Evolutionary conservation across 139 green algal genomes (phyloP), one percentile per base, ranked within the genome.

Genomic region (Chlorella sp.): DNA sequence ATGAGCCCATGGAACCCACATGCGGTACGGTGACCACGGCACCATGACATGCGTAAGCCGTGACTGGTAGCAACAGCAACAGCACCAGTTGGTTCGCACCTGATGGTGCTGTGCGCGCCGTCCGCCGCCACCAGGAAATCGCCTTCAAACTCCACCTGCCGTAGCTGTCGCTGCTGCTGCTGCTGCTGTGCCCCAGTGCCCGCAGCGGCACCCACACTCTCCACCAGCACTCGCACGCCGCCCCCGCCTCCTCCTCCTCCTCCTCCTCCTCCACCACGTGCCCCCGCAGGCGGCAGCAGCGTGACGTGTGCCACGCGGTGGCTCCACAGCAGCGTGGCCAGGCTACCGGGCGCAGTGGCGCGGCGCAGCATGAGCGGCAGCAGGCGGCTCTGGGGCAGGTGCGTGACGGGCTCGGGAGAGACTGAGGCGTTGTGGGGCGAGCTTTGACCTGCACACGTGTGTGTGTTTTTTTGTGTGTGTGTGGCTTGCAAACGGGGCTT

Each of bases 331-430:
- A 82, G 69, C 31, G 34, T 35, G 26, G 31, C 59, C 14, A 62
- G 61, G 55, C 22, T 33, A 31, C 4, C 34, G 36, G 50, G 69
- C 67, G 34, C 63, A 30, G 36, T 71, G 32, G 72, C 74, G 22
- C 62, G 62, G 26, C 68, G 33, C 30, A 87, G 72, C 81, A 97
- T 77, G 73, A 94, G 67, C 27, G 87, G 86, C 79, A 97, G 69
- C 68, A 98, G 83, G 10, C 82, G 76, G 82, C 94, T 80, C 79
- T 98, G 93, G 0, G 91, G 85, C 33, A 98, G 84, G 81, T 98
- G 93, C 0, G 81, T 80, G 14, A 95, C 76, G 1, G 86, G 84
- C 76, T 93, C 91, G 10, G 90, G 89, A 3, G 82, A 86, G 24
- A 35, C 27, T 30, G 27, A 5, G 5, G 73, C 60, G 26, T 70